A percentile compares a stretch with the other conserved stretches of the same genome.
Conservation (phyloP, 352 stramenopile genomes). For the Thraustotheca clavata region DNA sequence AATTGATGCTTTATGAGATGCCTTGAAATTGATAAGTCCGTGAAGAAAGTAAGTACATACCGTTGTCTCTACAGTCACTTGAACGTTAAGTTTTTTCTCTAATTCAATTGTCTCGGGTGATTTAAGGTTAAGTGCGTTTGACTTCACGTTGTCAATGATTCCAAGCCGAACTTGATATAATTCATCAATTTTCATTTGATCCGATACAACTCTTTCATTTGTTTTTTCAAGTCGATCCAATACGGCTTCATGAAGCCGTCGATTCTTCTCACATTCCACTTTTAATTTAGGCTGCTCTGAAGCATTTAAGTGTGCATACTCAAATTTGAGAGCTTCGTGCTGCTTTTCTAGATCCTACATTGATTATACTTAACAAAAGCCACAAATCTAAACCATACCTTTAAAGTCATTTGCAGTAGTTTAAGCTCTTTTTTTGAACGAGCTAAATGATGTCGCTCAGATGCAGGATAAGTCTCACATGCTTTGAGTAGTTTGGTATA, state of each 20-base stretch:
- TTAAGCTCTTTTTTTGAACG: constrained; percentile 57
- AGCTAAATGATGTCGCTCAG: constrained; percentile 48
- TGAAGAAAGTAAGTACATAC: neutral
- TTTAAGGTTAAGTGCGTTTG: constrained; percentile 20
- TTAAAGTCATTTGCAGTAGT: constrained; percentile 54
- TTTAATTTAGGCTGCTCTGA: constrained; percentile 49
- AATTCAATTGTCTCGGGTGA: constrained; percentile 17
- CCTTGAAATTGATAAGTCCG: neutral
- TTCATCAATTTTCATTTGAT: constrained; percentile 55
- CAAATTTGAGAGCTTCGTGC: constrained; percentile 49
- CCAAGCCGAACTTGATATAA: constrained; percentile 58
- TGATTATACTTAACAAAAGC: neutral
- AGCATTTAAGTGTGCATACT: constrained; percentile 51
- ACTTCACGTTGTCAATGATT: constrained; percentile 56
- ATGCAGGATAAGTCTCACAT: constrained; percentile 56
- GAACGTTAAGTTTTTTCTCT: constrained; percentile 15
- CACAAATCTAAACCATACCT: neutral
- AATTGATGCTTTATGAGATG: constrained; percentile 23
- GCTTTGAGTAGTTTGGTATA: constrained; percentile 55
- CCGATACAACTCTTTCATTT: constrained; percentile 50
- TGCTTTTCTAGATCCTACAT: constrained; percentile 51
- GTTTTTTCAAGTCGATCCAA: constrained; percentile 56
- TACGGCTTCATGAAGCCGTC: constrained; percentile 49
- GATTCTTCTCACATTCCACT: constrained; percentile 45
- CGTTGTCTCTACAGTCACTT: constrained; percentile 17